phyloP scores from a whole-genome alignment of 2,329 filamentous ascomycete species.

The Monosporascus sp. region DNA sequence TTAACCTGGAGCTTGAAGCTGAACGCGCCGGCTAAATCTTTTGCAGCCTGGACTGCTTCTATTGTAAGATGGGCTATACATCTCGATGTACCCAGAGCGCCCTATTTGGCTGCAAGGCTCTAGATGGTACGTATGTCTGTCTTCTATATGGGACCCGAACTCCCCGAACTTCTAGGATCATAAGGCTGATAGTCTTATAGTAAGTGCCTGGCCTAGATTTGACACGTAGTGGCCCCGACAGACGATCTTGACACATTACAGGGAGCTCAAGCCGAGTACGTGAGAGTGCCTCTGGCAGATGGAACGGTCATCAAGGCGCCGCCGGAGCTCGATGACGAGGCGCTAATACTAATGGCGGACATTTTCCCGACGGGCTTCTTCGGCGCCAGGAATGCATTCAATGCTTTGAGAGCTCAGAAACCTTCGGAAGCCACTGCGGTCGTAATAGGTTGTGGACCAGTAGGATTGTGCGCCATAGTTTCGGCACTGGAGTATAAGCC shows the following conservation, averaged over 20 bases:
- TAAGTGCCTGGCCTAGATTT: background rate
- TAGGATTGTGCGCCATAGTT: constrained; percentile 78
- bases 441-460: constrained; percentile 77
- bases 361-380: constrained; percentile 89
- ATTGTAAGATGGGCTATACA: constrained; percentile 71
- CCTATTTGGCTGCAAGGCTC: constrained; percentile 62
- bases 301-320: constrained; percentile 74
- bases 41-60: constrained; percentile 69
- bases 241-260: background rate
- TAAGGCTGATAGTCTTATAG: background rate
- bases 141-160: background rate
- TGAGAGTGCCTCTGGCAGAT: constrained; percentile 76
- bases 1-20: background rate
- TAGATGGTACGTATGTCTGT: constrained; percentile 52
- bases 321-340: constrained; percentile 64
- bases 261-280: constrained; percentile 70
- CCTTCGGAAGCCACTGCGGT: constrained; percentile 66
- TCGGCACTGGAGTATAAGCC: constrained; percentile 72
- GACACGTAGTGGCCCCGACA: too few species aligned
- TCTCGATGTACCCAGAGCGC: constrained; percentile 68
- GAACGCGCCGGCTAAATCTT: constrained; percentile 1
- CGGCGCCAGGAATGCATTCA: constrained; percentile 73
- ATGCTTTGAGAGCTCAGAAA: constrained; percentile 51
- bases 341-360: constrained; percentile 83
- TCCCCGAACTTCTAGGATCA: background rate